Evolutionary conservation across 2,329 filamentous ascomycete genomes (phyloP).

Genomic region (Pseudopyricularia cyperi): DNA sequence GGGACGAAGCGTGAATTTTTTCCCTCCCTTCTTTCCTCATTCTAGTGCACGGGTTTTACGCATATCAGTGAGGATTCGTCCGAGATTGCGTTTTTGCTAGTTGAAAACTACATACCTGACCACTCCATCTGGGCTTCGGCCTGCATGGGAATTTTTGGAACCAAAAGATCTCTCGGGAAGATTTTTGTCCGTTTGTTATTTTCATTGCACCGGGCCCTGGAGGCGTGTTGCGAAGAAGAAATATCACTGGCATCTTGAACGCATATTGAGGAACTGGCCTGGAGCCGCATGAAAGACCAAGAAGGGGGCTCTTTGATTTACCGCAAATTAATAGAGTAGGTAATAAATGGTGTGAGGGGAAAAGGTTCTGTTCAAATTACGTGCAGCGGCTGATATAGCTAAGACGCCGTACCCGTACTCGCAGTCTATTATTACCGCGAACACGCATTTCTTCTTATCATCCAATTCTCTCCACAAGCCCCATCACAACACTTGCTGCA

Average conservation of each 20-base stretch:
- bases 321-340: too few species aligned
- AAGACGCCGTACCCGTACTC: too few species aligned
- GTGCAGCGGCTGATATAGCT: too few species aligned
- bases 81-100: conserved; percentile 79
- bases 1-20: conserved; percentile 1
- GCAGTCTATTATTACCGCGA: too few species aligned
- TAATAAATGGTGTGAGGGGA: too few species aligned
- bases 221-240: conserved; percentile 36
- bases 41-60: conserved; percentile 64
- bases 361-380: too few species aligned
- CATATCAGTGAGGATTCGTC: conserved; percentile 76
- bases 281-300: too few species aligned
- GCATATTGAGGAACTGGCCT: neutral
- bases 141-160: conserved; percentile 70
- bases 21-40: conserved; percentile 31
- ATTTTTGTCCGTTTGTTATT: conserved; percentile 14
- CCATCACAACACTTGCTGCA: conserved; percentile 39
- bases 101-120: conserved; percentile 74
- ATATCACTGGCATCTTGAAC: too few species aligned
- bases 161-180: conserved; percentile 6
- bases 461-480: neutral
- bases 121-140: conserved; percentile 55
- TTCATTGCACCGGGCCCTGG: conserved; percentile 32
- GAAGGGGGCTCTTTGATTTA: too few species aligned
- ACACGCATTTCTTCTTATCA: too few species aligned